Percentiles rank a stretch among this genome's conserved stretches.
These are phyloP conservation scores for Azolla pinnata DNA, from an alignment of 75 land plant species.

Conservation along the genomic window DNA sequence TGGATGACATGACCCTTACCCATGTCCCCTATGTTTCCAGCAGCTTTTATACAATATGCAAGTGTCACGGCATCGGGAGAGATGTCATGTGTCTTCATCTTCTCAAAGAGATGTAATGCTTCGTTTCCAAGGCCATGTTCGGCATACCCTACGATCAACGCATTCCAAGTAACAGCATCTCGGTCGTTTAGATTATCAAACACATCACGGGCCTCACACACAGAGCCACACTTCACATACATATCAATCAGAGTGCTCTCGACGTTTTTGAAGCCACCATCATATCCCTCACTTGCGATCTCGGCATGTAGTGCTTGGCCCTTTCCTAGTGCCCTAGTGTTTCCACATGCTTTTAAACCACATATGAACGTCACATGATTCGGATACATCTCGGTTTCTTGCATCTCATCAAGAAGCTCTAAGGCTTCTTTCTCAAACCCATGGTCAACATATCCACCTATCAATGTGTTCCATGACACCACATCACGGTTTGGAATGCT, in stretches of 20 bases:
- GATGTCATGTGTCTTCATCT: neutral
- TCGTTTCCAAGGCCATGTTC: neutral
- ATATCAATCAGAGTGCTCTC: neutral
- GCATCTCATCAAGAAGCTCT: neutral
- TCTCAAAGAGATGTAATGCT: neutral
- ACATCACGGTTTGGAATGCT: neutral
- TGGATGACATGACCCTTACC: constrained; percentile 2
- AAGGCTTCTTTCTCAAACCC: neutral
- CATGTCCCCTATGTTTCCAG: constrained; percentile 1
- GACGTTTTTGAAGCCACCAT: no score
- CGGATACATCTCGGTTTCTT: neutral
- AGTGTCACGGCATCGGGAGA: constrained; percentile 10
- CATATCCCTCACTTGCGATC: constrained; percentile 17
- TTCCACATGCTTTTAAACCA: neutral
- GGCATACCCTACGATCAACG: neutral
- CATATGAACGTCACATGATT: neutral
- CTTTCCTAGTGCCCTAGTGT: constrained; percentile 23
- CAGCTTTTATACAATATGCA: constrained; percentile 2
- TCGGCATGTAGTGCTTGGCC: constrained; percentile 32
- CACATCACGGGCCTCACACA: neutral
- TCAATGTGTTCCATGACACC: neutral
- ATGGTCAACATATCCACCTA: neutral
- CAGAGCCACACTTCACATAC: constrained; percentile 2
- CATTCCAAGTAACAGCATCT: neutral
- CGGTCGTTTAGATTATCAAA: neutral